These are phyloP conservation scores for Colletotrichum brevisporum DNA, from an alignment of 2,329 filamentous ascomycete genomes.

Conservation along the genomic window DNA sequence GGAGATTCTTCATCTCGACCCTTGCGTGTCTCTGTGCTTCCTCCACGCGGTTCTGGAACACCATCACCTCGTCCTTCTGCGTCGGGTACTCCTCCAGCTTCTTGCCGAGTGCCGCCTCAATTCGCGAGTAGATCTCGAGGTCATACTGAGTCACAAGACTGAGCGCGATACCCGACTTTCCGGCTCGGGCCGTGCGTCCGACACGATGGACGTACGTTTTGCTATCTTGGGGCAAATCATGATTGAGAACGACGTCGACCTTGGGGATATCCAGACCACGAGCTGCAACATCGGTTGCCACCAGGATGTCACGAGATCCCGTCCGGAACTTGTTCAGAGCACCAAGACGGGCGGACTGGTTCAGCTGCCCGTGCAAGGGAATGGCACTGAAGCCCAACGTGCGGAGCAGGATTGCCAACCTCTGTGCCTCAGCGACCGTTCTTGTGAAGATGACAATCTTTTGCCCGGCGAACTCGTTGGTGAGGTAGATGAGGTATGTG, in stretches of 20 bases:
- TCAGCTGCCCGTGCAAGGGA: slow-evolving; percentile 92
- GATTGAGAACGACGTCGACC: slow-evolving; percentile 91
- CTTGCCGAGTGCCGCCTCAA: slow-evolving; percentile 86
- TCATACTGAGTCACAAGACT: slow-evolving; percentile 91
- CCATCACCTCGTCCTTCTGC: slow-evolving; percentile 87
- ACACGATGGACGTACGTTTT: slow-evolving; percentile 95
- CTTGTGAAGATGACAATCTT: slow-evolving; percentile 91
- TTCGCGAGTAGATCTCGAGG: slow-evolving; percentile 82
- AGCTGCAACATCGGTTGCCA: slow-evolving; percentile 94
- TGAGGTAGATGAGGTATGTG: slow-evolving; percentile 85
- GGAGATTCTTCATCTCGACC: slow-evolving; percentile 84
- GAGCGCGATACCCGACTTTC: slow-evolving; percentile 86
- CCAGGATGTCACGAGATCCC: slow-evolving; percentile 85
- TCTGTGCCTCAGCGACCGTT: slow-evolving; percentile 91
- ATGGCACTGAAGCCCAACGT: slow-evolving; percentile 91
- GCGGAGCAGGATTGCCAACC: slow-evolving; percentile 85
- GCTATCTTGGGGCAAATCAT: slow-evolving; percentile 85
- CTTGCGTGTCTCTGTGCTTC: slow-evolving; percentile 87
- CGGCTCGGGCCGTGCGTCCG: slow-evolving; percentile 88
- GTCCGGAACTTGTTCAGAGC: slow-evolving; percentile 92
- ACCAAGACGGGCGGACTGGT: slow-evolving; percentile 87
- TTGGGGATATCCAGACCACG: slow-evolving; percentile 92
- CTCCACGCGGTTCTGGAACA: slow-evolving; percentile 82
- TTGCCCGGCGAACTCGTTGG: slow-evolving; percentile 90
- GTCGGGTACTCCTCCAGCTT: slow-evolving; percentile 78